Conservation (phyloP, 2,329 filamentous ascomycete species). For the Lecanicillium sp. region DNA sequence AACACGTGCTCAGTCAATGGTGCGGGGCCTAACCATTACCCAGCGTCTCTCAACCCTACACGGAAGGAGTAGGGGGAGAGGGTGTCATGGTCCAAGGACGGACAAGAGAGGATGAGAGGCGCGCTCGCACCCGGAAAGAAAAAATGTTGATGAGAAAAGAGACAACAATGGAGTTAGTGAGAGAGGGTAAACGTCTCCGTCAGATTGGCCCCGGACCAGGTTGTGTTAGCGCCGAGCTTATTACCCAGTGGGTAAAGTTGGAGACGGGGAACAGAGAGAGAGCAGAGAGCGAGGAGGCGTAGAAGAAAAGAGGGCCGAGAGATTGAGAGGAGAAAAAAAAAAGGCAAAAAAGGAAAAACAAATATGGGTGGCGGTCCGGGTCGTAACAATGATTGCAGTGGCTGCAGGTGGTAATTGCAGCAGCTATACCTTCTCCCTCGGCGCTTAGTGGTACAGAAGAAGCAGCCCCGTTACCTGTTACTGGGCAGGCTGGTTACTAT, state of each 20-base stretch:
- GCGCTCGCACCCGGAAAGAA: no score
- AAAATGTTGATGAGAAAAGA: slow-evolving; percentile 1
- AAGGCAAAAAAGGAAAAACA: background rate
- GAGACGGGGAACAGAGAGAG: background rate
- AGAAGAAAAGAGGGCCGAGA: background rate
- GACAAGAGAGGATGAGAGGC: no score
- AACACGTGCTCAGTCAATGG: background rate
- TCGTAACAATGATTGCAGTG: background rate
- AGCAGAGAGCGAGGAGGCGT: background rate
- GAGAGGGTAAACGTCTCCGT: no score
- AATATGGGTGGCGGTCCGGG: background rate
- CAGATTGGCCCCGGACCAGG: no score
- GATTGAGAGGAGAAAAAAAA: background rate
- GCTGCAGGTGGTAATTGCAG: background rate
- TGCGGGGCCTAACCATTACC: slow-evolving; percentile 1
- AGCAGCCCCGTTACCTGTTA: no score
- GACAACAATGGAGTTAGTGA: background rate
- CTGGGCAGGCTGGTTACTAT: no score
- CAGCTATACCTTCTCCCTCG: background rate
- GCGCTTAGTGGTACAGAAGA: no score
- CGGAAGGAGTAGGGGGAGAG: no score
- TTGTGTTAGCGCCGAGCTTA: slow-evolving; percentile 4
- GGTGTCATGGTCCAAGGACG: no score
- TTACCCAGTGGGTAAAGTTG: background rate
- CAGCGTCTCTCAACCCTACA: no score